Conservation (phyloP, 352 stramenopile species). For the Hyaloperonospora arabidopsidis region DNA sequence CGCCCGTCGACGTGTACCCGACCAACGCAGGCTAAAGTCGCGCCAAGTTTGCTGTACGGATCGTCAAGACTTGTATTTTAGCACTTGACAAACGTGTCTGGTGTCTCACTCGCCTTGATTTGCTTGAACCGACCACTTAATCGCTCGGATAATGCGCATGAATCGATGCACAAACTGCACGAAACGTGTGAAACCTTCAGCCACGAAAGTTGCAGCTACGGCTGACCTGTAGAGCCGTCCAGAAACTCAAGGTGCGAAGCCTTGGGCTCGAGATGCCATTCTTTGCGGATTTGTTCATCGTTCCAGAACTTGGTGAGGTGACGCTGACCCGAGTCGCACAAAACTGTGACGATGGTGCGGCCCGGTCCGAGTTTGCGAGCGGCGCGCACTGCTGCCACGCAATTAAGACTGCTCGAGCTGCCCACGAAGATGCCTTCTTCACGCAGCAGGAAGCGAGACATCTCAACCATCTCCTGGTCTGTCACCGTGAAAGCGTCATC, state of each 20-base stretch:
- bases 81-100: too few species aligned
- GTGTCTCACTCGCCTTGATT: too few species aligned
- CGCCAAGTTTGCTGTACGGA: too few species aligned
- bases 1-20: constrained; percentile 19
- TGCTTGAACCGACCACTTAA: too few species aligned
- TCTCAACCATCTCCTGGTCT: constrained; percentile 95
- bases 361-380: constrained; percentile 69
- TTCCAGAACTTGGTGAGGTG: constrained; percentile 88
- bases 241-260: constrained; percentile 66
- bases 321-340: constrained; percentile 86
- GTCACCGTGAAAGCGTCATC: constrained; percentile 85
- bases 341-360: constrained; percentile 78
- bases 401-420: constrained; percentile 82
- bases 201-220: constrained; percentile 20
- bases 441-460: constrained; percentile 93
- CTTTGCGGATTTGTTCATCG: constrained; percentile 55
- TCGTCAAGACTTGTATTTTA: too few species aligned
- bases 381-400: constrained; percentile 65
- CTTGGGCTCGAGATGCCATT: constrained; percentile 55
- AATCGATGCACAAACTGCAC: constrained; percentile 23
- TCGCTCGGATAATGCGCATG: constrained; percentile 15
- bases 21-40: too few species aligned
- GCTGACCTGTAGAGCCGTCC: constrained; percentile 55
- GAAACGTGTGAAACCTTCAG: too few species aligned
- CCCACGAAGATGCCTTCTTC: constrained; percentile 96